Percentiles rank a stretch among this genome's conserved stretches.
Conservation (phyloP, 306 rosid genomes). For the Dalbergia cochinchinensis region DNA sequence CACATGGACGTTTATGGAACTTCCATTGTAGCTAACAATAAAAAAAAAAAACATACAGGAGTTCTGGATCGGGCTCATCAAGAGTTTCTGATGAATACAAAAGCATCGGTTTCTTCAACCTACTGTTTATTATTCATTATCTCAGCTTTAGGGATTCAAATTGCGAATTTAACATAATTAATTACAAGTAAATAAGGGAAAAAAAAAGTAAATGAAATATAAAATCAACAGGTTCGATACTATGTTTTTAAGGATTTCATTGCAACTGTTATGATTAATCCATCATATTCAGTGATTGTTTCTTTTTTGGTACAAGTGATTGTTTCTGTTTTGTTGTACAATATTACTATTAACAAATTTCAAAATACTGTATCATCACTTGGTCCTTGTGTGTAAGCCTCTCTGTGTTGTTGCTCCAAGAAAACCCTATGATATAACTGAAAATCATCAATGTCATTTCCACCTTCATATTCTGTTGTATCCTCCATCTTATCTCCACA, state of each 20-base stretch:
- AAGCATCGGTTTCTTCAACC: too few relatives aligned
- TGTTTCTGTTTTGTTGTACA: neutral
- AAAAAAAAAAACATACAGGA: too few relatives aligned
- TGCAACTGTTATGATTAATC: constrained; percentile 18
- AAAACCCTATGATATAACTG: constrained; percentile 41
- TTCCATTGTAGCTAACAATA: too few relatives aligned
- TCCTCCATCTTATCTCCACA: constrained; percentile 43
- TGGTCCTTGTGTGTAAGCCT: constrained; percentile 24
- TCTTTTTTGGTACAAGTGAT: neutral
- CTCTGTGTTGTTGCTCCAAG: constrained; percentile 45
- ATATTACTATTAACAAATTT: constrained; percentile 3
- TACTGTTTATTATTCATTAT: too few relatives aligned
- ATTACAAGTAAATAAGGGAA: neutral
- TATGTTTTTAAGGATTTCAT: neutral
- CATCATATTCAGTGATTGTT: neutral
- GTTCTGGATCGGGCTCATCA: too few relatives aligned
- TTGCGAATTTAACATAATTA: neutral
- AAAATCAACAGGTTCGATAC: constrained; percentile 10
- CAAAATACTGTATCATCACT: constrained; percentile 29
- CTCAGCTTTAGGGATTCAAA: too few relatives aligned
- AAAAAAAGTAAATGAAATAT: neutral
- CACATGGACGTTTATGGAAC: too few relatives aligned
- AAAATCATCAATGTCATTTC: constrained; percentile 37
- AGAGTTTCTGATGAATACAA: too few relatives aligned
- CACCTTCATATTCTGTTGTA: constrained; percentile 41